Evolutionary conservation across 805 yeast species (phyloP).

Genomic region (Metschnikowia peoriensis): DNA sequence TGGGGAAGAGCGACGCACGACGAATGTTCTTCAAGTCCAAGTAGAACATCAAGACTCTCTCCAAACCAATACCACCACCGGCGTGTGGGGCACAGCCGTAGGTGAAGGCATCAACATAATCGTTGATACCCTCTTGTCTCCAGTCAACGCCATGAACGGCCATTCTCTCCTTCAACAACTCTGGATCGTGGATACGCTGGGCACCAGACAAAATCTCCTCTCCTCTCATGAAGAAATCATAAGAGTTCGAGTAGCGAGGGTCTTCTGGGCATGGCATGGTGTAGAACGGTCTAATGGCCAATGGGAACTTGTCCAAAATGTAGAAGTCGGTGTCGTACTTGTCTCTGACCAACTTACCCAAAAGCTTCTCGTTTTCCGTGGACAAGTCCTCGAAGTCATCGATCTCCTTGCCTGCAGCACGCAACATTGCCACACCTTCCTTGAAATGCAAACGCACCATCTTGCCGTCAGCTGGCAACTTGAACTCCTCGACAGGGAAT

Average conservation of each 20-base stretch:
- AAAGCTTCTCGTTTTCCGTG: slow-evolving; percentile 91
- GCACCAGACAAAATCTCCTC: slow-evolving; percentile 99
- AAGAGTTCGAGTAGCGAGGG: slow-evolving; percentile 92
- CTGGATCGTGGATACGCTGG: slow-evolving; percentile 96
- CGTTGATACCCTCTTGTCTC: slow-evolving; percentile 75
- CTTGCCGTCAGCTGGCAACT: slow-evolving; percentile 89
- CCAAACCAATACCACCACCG: slow-evolving; percentile 99
- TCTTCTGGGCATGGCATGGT: slow-evolving; percentile 98
- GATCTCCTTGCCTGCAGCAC: slow-evolving; percentile 81
- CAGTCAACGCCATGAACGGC: slow-evolving; percentile 80
- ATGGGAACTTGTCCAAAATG: slow-evolving; percentile 97
- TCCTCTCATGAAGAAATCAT: slow-evolving; percentile 99
- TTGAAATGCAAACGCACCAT: slow-evolving; percentile 87
- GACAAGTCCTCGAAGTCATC: slow-evolving; percentile 87
- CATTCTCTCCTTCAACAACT: slow-evolving; percentile 78
- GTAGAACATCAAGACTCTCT: slow-evolving; percentile 98
- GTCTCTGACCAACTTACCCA: slow-evolving; percentile 89
- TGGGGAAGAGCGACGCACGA: slow-evolving; percentile 98
- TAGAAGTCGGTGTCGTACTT: slow-evolving; percentile 97
- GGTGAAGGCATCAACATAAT: slow-evolving; percentile 87
- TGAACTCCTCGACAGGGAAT: slow-evolving; percentile 96
- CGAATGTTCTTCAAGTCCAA: slow-evolving; percentile 95
- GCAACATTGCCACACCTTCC: slow-evolving; percentile 85
- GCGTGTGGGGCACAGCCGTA: slow-evolving; percentile 99
- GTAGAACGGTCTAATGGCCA: slow-evolving; percentile 95